Conservation (phyloP, 2,329 filamentous ascomycete genomes). For the Coniochaeta sp. region DNA sequence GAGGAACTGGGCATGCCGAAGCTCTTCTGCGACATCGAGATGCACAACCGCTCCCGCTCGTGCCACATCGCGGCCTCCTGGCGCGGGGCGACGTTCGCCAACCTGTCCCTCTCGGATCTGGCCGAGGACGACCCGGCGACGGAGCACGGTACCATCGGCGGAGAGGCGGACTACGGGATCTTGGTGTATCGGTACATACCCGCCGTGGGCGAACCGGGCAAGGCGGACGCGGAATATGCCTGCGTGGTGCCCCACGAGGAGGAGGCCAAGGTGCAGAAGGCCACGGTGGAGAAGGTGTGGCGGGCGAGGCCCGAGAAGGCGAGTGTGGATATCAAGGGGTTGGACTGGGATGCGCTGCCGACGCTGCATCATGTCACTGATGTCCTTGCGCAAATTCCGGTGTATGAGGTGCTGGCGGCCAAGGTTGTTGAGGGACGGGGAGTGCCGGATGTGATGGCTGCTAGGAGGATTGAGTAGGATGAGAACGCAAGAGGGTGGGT, state of each 20-base stretch:
- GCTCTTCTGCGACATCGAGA: conserved; percentile 40
- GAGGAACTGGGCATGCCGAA: conserved; percentile 59
- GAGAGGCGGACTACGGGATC: conserved; percentile 13
- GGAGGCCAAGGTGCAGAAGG: conserved; percentile 21
- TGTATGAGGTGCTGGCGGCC: conserved; percentile 47
- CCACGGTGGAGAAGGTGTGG: conserved; percentile 22
- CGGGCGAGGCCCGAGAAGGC: conserved; percentile 27
- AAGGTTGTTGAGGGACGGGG: conserved; percentile 48
- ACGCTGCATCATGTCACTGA: conserved; percentile 52
- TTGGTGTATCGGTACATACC: conserved; percentile 47
- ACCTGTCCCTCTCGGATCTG: conserved; percentile 11
- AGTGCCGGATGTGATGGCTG: conserved; percentile 36
- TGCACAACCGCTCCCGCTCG: conserved; percentile 21
- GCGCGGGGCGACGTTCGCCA: conserved; percentile 24
- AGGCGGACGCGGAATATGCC: conserved; percentile 47
- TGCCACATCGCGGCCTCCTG: conserved; percentile 31
- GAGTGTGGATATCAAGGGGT: conserved; percentile 34
- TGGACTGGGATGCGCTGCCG: conserved; percentile 47
- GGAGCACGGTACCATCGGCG: conserved; percentile 18
- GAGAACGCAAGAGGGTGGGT: conserved; percentile 1
- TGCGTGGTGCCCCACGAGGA: conserved; percentile 27
- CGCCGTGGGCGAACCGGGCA: conserved; percentile 38
- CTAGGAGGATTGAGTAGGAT: conserved; percentile 19
- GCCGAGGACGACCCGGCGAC: conserved; percentile 9
- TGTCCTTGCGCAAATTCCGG: conserved; percentile 44